Conservation (phyloP, 176 grass and related monocot genomes). For the Musa acuminata region DNA sequence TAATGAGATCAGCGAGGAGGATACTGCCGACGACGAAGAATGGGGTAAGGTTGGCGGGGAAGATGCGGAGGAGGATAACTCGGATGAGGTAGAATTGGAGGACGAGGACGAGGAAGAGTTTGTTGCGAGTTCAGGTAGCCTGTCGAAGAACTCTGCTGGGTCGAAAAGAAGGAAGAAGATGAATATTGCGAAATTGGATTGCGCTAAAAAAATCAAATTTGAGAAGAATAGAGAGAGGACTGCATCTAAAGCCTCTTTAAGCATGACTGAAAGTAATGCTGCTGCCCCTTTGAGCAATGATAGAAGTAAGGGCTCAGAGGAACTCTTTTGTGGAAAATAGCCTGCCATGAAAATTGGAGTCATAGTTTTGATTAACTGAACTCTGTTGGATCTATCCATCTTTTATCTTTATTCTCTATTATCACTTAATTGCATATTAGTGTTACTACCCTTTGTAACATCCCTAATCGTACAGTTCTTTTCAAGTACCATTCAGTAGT, state of each 20-base stretch:
- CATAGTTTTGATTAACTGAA: neutral
- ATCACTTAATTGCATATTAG: neutral
- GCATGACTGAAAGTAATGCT: constrained; percentile 15
- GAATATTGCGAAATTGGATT: constrained; percentile 51
- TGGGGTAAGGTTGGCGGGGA: constrained; percentile 37
- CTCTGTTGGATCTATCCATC: neutral
- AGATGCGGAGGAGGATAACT: constrained; percentile 33
- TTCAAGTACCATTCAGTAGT: neutral
- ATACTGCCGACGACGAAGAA: constrained; percentile 68
- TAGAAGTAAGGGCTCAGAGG: constrained; percentile 2
- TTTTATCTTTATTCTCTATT: neutral
- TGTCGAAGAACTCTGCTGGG: constrained; percentile 16
- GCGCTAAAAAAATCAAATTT: constrained; percentile 70
- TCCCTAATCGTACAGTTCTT: neutral
- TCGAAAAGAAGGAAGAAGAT: constrained; percentile 63
- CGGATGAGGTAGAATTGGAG: constrained; percentile 62
- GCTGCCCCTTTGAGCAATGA: constrained; percentile 12
- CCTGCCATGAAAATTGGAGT: neutral
- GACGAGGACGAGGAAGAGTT: constrained; percentile 41
- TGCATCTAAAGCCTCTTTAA: neutral
- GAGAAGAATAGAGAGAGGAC: constrained; percentile 6
- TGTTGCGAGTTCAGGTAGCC: constrained; percentile 22
- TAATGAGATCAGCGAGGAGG: constrained; percentile 23
- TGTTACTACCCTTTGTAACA: neutral
- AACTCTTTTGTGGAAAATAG: neutral